A percentile compares a stretch with the other conserved stretches of the same genome.
Conservation (phyloP, 2,329 filamentous ascomycete species). For the Aspergillus cejpii region DNA sequence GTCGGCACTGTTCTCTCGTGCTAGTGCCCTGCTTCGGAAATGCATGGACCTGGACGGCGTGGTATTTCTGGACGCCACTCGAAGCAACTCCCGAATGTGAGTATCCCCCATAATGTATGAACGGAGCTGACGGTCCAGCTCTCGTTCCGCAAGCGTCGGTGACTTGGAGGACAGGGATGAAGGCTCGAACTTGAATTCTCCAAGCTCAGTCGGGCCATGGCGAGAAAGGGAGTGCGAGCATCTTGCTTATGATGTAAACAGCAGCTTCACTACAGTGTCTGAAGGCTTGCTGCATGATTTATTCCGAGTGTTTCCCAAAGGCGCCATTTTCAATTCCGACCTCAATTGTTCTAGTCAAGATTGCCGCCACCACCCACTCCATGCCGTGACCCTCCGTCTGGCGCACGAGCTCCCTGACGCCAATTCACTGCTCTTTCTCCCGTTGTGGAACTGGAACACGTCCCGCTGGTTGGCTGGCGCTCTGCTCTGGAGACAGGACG, state of each 20-base stretch:
- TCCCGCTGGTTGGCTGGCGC: conserved; percentile 30
- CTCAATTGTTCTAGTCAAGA: neutral
- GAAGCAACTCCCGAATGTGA: conserved; percentile 18
- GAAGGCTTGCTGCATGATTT: conserved; percentile 16
- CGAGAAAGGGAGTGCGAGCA: conserved; percentile 13
- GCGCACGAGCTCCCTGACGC: conserved; percentile 19
- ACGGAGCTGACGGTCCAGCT: conserved; percentile 5
- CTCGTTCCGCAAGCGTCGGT: conserved; percentile 7
- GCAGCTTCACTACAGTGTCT: no score
- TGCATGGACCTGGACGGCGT: conserved; percentile 37
- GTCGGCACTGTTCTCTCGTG: conserved; percentile 36
- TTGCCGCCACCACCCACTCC: neutral
- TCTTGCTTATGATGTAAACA: conserved; percentile 10
- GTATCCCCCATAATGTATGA: neutral
- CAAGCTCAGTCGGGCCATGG: conserved; percentile 6
- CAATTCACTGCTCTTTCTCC: conserved; percentile 26
- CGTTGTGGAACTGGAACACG: conserved; percentile 32
- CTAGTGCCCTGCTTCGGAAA: conserved; percentile 38
- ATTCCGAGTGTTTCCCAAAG: conserved; percentile 13
- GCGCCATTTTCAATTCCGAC: conserved; percentile 12
- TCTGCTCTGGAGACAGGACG: conserved; percentile 24
- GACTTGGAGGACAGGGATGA: conserved; percentile 12
- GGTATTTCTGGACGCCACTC: conserved; percentile 23
- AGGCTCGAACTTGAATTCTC: conserved; percentile 2
- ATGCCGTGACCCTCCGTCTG: conserved; percentile 10